Percentiles rank a stretch among this genome's conserved stretches.
Conservation (phyloP, 2,329 filamentous ascomycete species). For the Aspergillus pseudoterreus region DNA sequence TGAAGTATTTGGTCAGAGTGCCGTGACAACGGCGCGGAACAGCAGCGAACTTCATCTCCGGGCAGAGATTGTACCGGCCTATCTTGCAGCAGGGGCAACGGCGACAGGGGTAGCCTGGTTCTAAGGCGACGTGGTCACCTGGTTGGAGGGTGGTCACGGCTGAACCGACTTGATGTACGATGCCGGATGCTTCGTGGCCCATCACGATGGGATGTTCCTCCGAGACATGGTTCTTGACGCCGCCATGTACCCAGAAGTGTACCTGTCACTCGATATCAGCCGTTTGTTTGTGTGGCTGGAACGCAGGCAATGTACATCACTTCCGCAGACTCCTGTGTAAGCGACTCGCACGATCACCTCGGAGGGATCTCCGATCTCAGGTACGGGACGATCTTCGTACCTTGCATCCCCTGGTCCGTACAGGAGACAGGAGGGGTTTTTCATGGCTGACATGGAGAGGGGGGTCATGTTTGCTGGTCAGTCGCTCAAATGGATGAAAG, state of each 20-base stretch:
- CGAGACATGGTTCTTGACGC: conserved; percentile 27
- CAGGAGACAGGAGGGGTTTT: conserved; percentile 42
- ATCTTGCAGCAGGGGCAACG: conserved; percentile 34
- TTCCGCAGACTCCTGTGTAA: conserved; percentile 45
- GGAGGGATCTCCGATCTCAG: conserved; percentile 30
- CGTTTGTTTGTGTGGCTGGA: neutral
- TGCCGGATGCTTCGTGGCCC: conserved; percentile 34
- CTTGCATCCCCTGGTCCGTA: conserved; percentile 37
- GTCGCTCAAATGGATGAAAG: no score
- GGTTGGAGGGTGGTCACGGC: conserved; percentile 19
- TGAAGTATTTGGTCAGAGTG: conserved; percentile 36
- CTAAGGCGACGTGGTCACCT: conserved; percentile 34
- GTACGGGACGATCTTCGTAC: conserved; percentile 37
- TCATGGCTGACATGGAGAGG: neutral
- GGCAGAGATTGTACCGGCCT: conserved; percentile 42
- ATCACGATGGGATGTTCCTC: conserved; percentile 24
- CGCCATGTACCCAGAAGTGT: conserved; percentile 39
- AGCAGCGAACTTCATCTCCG: conserved; percentile 39
- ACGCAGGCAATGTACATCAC: conserved; percentile 26
- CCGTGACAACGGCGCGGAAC: conserved; percentile 37
- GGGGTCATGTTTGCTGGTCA: neutral
- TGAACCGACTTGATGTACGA: conserved; percentile 23
- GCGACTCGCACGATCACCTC: conserved; percentile 45
- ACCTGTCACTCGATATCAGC: conserved; percentile 18
- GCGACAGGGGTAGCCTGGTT: conserved; percentile 34